Percentiles rank a stretch among this genome's conserved stretches.
phyloP scores from a whole-genome alignment of 2,329 filamentous ascomycete genomes.

The Blastomyces parvus region DNA sequence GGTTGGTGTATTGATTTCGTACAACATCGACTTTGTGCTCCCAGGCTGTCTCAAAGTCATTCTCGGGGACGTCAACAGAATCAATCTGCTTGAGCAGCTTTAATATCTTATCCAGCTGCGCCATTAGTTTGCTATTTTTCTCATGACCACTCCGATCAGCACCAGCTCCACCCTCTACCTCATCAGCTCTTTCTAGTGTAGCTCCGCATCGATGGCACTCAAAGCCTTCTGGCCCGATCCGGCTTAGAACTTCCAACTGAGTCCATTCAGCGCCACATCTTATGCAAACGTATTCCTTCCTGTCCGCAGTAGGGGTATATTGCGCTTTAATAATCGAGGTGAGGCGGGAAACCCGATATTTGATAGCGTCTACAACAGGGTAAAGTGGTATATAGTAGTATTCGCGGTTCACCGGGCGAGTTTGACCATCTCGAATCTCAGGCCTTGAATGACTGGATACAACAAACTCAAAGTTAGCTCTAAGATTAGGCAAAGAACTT shows the following conservation, averaged over 20 bases:
- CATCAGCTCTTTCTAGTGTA: slow-evolving; percentile 37
- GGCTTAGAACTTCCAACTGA: slow-evolving; percentile 76
- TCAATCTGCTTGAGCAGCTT: slow-evolving; percentile 42
- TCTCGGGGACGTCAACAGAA: slow-evolving; percentile 38
- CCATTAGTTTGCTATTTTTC: slow-evolving; percentile 42
- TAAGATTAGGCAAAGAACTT: slow-evolving; percentile 4
- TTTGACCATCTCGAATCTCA: slow-evolving; percentile 70
- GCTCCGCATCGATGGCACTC: slow-evolving; percentile 67
- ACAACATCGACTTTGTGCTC: slow-evolving; percentile 40
- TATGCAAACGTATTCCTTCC: slow-evolving; percentile 82
- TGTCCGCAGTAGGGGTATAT: slow-evolving; percentile 68
- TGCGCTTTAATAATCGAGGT: slow-evolving; percentile 81
- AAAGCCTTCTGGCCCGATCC: slow-evolving; percentile 59
- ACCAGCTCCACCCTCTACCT: slow-evolving; percentile 35
- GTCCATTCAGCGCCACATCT: slow-evolving; percentile 81
- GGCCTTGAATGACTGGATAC: slow-evolving; percentile 55
- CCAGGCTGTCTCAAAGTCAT: slow-evolving; percentile 42
- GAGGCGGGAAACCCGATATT: slow-evolving; percentile 82
- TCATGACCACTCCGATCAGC: slow-evolving; percentile 41
- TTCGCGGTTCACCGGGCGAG: slow-evolving; percentile 71
- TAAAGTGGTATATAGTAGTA: slow-evolving; percentile 98
- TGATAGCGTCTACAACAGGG: slow-evolving; percentile 88
- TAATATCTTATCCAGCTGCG: slow-evolving; percentile 39
- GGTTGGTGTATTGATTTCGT: slow-evolving; percentile 36
- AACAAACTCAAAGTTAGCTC: slow-evolving; percentile 15